A percentile compares a stretch with the other conserved stretches of the same genome.
Conservation (phyloP, 2,329 filamentous ascomycete species). For the Fusarium austroafricanum region DNA sequence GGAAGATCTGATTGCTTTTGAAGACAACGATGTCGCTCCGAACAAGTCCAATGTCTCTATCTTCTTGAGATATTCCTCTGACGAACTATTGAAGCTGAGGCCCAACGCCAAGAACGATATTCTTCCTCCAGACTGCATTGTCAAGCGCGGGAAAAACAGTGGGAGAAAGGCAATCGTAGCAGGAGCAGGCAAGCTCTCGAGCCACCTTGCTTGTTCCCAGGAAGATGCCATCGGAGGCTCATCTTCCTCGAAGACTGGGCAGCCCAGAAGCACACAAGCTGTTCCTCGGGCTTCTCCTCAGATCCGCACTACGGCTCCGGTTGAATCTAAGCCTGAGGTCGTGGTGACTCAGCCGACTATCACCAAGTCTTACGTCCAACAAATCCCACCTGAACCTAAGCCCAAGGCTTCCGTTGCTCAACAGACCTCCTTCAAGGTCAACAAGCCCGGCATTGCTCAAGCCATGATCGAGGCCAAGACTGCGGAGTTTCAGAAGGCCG, state of each 20-base stretch:
- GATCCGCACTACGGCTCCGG: background rate
- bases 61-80: conserved; percentile 7
- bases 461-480: background rate
- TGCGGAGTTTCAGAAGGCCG: background rate
- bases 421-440: background rate
- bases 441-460: background rate
- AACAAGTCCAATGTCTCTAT: background rate
- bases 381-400: background rate
- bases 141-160: background rate
- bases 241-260: background rate
- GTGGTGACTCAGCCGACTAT: background rate
- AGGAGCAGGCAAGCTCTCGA: background rate
- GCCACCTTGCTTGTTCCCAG: background rate
- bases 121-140: background rate
- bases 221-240: background rate
- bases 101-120: background rate
- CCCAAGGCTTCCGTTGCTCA: background rate
- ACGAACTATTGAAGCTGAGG: conserved; percentile 18
- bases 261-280: background rate
- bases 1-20: background rate
- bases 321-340: background rate
- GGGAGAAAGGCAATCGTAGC: background rate
- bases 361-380: background rate
- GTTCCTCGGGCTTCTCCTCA: background rate
- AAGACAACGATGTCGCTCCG: background rate